Conservation (phyloP, 179 eudicot genomes). For the Beta macrorhiza region DNA sequence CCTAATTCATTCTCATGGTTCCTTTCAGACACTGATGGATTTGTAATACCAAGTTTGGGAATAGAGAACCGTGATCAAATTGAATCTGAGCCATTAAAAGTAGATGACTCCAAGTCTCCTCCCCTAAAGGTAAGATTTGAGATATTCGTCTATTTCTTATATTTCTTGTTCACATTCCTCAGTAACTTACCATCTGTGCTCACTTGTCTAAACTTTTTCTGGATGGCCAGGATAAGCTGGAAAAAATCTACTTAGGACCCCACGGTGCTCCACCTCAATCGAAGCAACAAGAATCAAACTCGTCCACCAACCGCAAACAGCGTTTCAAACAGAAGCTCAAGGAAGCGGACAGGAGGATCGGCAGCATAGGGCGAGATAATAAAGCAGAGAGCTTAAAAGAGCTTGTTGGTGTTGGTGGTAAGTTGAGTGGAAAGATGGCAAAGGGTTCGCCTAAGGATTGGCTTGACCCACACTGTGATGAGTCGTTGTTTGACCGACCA, state of each 20-base stretch:
- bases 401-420: slow-evolving; percentile 67
- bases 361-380: slow-evolving; percentile 70
- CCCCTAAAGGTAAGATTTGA: slow-evolving; percentile 42
- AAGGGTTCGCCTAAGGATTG: slow-evolving; percentile 74
- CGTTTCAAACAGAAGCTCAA: slow-evolving; percentile 82
- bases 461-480: slow-evolving; percentile 93
- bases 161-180: background rate
- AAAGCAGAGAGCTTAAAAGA: slow-evolving; percentile 71
- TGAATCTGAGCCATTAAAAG: slow-evolving; percentile 34
- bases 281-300: slow-evolving; percentile 65
- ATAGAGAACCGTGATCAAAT: slow-evolving; percentile 50
- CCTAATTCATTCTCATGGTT: background rate
- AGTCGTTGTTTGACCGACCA: slow-evolving; percentile 62
- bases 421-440: slow-evolving; percentile 36
- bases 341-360: slow-evolving; percentile 65
- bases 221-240: slow-evolving; percentile 50
- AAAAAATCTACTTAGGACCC: slow-evolving; percentile 91
- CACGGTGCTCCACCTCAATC: slow-evolving; percentile 91
- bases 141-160: background rate
- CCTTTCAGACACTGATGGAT: slow-evolving; percentile 75
- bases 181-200: background rate
- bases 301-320: slow-evolving; percentile 66
- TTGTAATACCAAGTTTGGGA: slow-evolving; percentile 92
- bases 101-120: slow-evolving; percentile 44
- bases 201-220: background rate